Evolutionary conservation across 2,329 filamentous ascomycete genomes (phyloP), one percentile per base, ranked within the genome.

Genomic region (Curvularia sp.): DNA sequence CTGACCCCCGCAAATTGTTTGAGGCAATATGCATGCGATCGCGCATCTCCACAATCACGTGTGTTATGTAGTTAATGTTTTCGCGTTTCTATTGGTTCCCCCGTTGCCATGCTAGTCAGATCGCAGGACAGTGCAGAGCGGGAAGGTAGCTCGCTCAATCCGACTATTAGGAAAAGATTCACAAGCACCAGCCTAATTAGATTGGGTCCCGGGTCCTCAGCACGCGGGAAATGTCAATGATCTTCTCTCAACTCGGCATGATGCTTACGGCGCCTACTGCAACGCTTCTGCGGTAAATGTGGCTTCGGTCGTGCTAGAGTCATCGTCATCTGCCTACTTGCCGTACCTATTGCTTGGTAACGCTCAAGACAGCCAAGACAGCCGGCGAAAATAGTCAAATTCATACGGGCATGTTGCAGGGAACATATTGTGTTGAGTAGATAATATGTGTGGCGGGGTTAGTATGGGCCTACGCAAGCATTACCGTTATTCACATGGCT

Each of bases 281-380:
- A 55, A 20, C 38, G 50, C 57, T 49, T 66, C 55, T 65, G 64
- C 58, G 53, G 60, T 65, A 61, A 53, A 30, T 58, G 60, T 62
- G 54, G 64, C 62, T 60, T 53, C 58, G 44, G 55, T 49, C 48
- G 15, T 49, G 41, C 42, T 1, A 22, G 38, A 49, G 38, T 53
- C 12, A 35, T 42, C 57, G 53, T 60, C 64, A 65, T 58, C 60
- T 60, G 60, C 64, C 47, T 46, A 56, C 42, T 39, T 41, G 51
- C 26, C 44, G 46, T 59, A 49, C 64, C 47, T 4, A 52, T 51
- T 57, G 47, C 54, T 53, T 55, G 47, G 54, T 47, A 56, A 59
- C 51, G 55, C 52, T 51, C 58, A n/a, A 18, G 42, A 51, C 53
- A 57, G 48, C 47, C 41, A 41, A 22, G 44, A 26, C 38, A n/a